Evolutionary conservation across 176 grass and related monocot genomes (phyloP).

Genomic region (Oryza rufipogon): DNA sequence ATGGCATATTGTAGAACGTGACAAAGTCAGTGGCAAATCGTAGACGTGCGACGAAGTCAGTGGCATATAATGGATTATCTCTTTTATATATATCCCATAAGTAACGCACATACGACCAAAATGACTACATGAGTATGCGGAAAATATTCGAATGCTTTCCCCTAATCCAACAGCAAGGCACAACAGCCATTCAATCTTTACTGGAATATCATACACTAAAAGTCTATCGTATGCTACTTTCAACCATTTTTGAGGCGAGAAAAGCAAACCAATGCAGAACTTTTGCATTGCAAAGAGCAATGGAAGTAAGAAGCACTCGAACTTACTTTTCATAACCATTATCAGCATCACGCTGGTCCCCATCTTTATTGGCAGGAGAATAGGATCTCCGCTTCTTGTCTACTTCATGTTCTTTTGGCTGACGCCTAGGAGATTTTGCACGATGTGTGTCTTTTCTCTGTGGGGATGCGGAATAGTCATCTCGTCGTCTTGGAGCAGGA

Average conservation of each 20-base stretch:
- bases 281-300: neutral
- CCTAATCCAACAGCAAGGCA: neutral
- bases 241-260: neutral
- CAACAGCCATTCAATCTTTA: neutral
- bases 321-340: constrained; percentile 68
- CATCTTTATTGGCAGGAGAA: constrained; percentile 58
- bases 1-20: too few relatives aligned
- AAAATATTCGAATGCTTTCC: neutral
- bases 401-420: constrained; percentile 51
- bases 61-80: too few relatives aligned
- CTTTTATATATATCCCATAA: neutral
- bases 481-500: constrained; percentile 66
- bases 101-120: neutral
- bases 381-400: constrained; percentile 51
- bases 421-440: constrained; percentile 48
- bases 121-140: neutral
- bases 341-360: constrained; percentile 45
- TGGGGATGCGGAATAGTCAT: constrained; percentile 71
- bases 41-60: too few relatives aligned
- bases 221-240: neutral
- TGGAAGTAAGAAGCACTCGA: neutral
- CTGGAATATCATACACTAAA: neutral
- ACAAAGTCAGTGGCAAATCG: too few relatives aligned
- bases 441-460: constrained; percentile 48
- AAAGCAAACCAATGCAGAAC: too few relatives aligned